Base-by-base conservation (phyloP, 495 filamentous ascomycete genomes). In the Jackrogersella multiformis region DNA sequence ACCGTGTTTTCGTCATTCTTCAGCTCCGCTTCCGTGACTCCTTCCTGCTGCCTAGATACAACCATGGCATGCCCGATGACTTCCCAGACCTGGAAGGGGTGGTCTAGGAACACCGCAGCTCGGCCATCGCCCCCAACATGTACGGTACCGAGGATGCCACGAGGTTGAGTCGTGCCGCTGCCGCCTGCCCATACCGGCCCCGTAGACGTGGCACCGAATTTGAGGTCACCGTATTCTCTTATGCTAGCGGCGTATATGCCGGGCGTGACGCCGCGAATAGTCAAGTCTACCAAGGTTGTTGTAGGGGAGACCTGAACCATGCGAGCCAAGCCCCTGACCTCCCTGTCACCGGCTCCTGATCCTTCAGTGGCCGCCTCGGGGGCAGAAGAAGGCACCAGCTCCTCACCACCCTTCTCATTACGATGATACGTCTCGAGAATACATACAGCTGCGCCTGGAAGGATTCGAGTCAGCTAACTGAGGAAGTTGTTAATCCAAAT, bases 51-150 rank as follows among this genome's bases (percentile, higher is more conserved):
- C 59, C 81, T 86, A 15, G 90, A 88, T 23, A 97, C 86, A 23
- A 95, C 90, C 81, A 98, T 87, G 69, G 92, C 92, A 65, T 93
- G 87, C 18, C 94, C 95, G 72, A 97, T 96, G 78, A 97, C 85
- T 79, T 97, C 95, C 95, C 95, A 97, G 30, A 97, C 86, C 74
- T 92, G 89, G 57, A 97, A 86, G 0, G 89, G 85, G 64, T 86
- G 87, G 73, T 94, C 92, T 55, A 96, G 67, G 68, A 99, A 93
- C 1, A 89, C 86, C 71, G 85, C 88, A 6, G 92, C 92, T 10
- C 85, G 82, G 2, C 94, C 88, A 59, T 82, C 77, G 61, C 84
- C 75, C 9, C 82, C 85, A n/a, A 99, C 88, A 56, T 90, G 79
- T 10, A 99, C 79, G 1, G 83, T 84, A 4, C 93, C 94, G 48